Conservation (phyloP, 2,329 filamentous ascomycete genomes). For the Fusarium cicatricum region DNA sequence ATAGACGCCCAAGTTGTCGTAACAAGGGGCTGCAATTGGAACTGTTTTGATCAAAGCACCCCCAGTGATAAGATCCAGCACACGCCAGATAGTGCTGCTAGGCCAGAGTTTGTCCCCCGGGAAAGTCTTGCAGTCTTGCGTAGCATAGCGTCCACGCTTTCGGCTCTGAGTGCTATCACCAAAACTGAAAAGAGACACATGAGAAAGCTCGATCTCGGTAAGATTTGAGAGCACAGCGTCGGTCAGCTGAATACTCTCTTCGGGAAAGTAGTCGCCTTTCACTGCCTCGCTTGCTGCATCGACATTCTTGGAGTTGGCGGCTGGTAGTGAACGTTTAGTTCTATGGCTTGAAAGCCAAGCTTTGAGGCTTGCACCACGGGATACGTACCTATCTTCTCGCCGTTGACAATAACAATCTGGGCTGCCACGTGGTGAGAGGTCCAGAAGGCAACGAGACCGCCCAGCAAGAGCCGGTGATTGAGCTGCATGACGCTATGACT, state of each 20-base stretch:
- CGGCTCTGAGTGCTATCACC: background rate
- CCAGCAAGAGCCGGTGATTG: constrained; percentile 6
- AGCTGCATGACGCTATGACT: constrained; percentile 20
- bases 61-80: constrained; percentile 48
- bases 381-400: constrained; percentile 19
- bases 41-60: constrained; percentile 45
- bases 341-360: background rate
- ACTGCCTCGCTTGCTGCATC: constrained; percentile 18
- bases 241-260: constrained; percentile 33
- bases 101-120: constrained; percentile 47
- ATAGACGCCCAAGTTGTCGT: constrained; percentile 37
- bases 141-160: background rate
- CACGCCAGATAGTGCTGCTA: constrained; percentile 38
- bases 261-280: constrained; percentile 21
- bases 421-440: constrained; percentile 11
- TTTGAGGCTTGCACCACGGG: too few species aligned
- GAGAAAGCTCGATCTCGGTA: constrained; percentile 14
- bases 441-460: constrained; percentile 10
- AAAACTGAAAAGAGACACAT: constrained; percentile 23
- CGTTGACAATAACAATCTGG: constrained; percentile 25
- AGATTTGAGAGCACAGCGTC: constrained; percentile 17
- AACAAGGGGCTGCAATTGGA: constrained; percentile 46
- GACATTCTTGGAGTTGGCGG: constrained; percentile 11
- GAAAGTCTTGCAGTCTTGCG: constrained; percentile 44
- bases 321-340: constrained; percentile 3